These are phyloP conservation scores for Cordyceps cicadae DNA, from an alignment of 2,329 filamentous ascomycete genomes.

Conservation along the genomic window DNA sequence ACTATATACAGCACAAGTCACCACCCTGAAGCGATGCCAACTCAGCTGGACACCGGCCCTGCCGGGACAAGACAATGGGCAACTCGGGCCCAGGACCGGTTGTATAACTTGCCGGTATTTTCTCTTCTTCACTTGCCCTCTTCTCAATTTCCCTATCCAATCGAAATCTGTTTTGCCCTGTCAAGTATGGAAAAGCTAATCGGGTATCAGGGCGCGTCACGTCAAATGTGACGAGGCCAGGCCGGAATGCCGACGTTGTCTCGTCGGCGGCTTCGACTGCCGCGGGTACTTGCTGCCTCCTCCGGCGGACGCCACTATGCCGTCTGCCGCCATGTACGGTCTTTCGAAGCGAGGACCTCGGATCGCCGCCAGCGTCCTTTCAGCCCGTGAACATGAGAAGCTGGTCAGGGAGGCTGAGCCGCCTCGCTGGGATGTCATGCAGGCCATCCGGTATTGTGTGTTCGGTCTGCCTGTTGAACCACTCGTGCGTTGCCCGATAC, in stretches of 20 bases:
- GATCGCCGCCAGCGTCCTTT: background rate
- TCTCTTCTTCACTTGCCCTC: background rate
- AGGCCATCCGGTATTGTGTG: background rate
- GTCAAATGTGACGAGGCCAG: background rate
- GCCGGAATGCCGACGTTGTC: background rate
- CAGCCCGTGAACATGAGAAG: too few species aligned
- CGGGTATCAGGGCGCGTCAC: background rate
- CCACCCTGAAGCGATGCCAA: too few species aligned
- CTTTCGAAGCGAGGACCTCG: background rate
- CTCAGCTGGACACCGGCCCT: too few species aligned
- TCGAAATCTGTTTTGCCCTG: background rate
- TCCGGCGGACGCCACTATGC: background rate
- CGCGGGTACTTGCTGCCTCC: background rate
- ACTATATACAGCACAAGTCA: too few species aligned
- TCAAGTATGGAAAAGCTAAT: background rate
- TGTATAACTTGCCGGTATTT: background rate
- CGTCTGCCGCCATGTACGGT: too few species aligned
- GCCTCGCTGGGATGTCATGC: background rate
- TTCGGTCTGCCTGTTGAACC: background rate
- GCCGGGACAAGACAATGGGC: background rate
- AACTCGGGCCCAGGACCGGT: background rate
- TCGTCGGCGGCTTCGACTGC: background rate
- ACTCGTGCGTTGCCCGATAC: too few species aligned
- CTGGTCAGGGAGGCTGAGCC: background rate
- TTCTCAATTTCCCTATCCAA: background rate